Base-by-base conservation (phyloP, 768 basidiomycete species). In the Chalciporus pseudorubinellus region DNA sequence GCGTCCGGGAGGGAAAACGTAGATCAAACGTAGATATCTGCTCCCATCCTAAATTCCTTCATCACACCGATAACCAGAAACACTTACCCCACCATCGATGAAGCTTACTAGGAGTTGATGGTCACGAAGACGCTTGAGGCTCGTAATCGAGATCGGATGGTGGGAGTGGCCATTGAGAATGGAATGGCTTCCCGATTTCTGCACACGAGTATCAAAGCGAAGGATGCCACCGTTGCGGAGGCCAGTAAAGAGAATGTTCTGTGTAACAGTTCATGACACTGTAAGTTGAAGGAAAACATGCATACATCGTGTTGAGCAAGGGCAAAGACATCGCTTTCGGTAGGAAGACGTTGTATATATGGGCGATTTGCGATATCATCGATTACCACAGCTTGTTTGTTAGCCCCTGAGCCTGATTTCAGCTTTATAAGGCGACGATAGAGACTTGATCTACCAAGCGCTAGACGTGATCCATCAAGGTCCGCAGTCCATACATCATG, bases 1-100 rank as follows among this genome's bases (percentile, higher is more conserved):
- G 87, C 1, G 63, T 65, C 12, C 57, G 56, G 29, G 70, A 63
- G 41, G 75, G 65, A 56, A 79, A 86, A 9, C 88, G 81, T 45
- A 86, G 65, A 66, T 90, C 87, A 53, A 78, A 85, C 3, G 76
- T 69, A 41, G 79, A 75, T 16, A 89, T 70, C 87, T 87, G 48
- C 34, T 26, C 31, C n/a, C 31, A 36, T n/a, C 3, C 4, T 61
- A 7, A 56, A 42, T 39, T 44, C 34, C 33, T 20, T 31, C 14
- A 31, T 3, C 10, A 13, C 8, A 13, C 31, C 19, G 34, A 34
- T 41, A 38, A 49, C 51, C 5, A 3, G 21, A 45, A 29, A 18
- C 3, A 70, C 80, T 51, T 53, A 86, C 88, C 22, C 77, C 66
- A 21, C 87, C 87, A 49, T 83, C 72, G 51, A 87, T 74, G 19